phyloP scores from a whole-genome alignment of 2,329 filamentous ascomycete species.

The Paracoccidioides brasiliensis region DNA sequence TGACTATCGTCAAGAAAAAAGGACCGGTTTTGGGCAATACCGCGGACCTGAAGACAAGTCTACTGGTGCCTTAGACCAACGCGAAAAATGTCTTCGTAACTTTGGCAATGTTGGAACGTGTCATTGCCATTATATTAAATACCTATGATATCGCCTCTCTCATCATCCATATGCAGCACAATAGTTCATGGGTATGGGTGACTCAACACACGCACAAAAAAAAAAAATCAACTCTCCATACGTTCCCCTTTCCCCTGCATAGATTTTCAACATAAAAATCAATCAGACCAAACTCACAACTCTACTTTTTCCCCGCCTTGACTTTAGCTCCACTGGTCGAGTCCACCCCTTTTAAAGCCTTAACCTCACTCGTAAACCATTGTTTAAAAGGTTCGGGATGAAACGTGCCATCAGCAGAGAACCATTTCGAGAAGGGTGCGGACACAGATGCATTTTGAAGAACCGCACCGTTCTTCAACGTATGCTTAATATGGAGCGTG shows the following conservation, averaged over 20 bases:
- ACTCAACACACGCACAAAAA: neutral
- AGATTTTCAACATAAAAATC: neutral
- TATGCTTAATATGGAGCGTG: conserved; percentile 50
- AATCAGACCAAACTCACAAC: neutral
- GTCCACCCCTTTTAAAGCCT: conserved; percentile 40
- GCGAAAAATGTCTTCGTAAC: neutral
- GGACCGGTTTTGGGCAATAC: neutral
- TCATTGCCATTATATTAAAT: neutral
- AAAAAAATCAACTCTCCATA: neutral
- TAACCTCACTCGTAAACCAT: conserved; percentile 47
- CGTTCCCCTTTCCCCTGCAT: neutral
- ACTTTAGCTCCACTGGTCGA: neutral
- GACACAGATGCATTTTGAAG: conserved; percentile 37
- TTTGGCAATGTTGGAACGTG: neutral
- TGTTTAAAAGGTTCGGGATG: conserved; percentile 48
- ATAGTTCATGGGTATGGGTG: too few species aligned
- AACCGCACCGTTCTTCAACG: conserved; percentile 26
- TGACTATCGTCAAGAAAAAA: neutral
- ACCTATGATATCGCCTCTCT: neutral
- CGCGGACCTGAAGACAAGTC: neutral
- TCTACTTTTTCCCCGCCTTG: neutral
- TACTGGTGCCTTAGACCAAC: neutral
- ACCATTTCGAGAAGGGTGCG: conserved; percentile 49
- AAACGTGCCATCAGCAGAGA: conserved; percentile 44
- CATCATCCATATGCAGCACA: neutral